phyloP scores from a whole-genome alignment of 805 yeast genomes.

The Scheffersomyces stipitis region DNA sequence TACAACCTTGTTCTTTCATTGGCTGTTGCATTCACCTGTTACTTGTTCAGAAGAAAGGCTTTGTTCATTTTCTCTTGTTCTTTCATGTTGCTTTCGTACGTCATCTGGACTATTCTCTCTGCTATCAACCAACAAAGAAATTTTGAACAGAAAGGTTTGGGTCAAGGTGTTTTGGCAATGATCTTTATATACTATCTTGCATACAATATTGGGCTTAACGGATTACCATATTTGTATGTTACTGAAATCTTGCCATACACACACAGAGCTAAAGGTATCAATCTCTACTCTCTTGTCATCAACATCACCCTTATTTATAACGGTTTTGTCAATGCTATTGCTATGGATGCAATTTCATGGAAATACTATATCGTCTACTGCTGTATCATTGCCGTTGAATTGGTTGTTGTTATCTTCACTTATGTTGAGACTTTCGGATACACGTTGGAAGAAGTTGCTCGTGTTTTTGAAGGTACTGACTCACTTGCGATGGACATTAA shows the following conservation, averaged over 20 bases:
- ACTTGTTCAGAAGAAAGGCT: conserved; percentile 33
- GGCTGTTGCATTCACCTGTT: conserved; percentile 17
- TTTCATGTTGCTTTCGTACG: conserved; percentile 37
- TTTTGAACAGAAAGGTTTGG: conserved; percentile 39
- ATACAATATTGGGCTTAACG: conserved; percentile 45
- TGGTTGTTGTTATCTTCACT: conserved; percentile 27
- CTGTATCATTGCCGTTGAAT: conserved; percentile 27
- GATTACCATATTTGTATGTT: conserved; percentile 45
- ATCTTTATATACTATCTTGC: conserved; percentile 46
- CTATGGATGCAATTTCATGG: conserved; percentile 42
- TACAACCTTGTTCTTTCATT: conserved; percentile 40
- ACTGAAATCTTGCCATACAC: conserved; percentile 43
- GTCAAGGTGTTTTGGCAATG: conserved; percentile 51
- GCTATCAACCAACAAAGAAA: conserved; percentile 44
- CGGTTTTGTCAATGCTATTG: conserved; percentile 25
- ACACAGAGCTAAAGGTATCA: conserved; percentile 43
- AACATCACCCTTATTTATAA: conserved; percentile 20
- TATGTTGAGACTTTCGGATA: conserved; percentile 46
- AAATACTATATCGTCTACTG: conserved; percentile 45
- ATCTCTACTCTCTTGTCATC: conserved; percentile 22
- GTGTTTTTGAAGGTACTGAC: no score
- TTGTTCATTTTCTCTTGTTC: conserved; percentile 33
- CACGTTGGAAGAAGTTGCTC: conserved; percentile 44
- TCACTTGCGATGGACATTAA: no score
- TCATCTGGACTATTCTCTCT: conserved; percentile 45